Evolutionary conservation across 345 rosid species (phyloP).

Genomic region (Raphanus raphanistrum): DNA sequence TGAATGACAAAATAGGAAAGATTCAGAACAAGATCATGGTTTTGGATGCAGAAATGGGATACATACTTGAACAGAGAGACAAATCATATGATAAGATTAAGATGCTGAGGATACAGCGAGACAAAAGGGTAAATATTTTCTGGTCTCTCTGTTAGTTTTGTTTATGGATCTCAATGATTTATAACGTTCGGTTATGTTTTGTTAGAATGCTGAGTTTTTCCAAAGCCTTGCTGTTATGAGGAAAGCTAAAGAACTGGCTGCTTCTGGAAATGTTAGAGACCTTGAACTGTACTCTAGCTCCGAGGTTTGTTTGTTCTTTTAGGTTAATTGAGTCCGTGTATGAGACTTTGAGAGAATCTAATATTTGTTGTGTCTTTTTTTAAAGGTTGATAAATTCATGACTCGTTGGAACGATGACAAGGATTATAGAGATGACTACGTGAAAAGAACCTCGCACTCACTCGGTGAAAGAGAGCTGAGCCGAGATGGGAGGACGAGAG

Average conservation of each 20-base stretch:
- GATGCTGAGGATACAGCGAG: conserved; percentile 62
- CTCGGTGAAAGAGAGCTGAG: conserved; percentile 65
- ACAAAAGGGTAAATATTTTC: conserved; percentile 52
- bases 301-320: conserved; percentile 53
- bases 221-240: conserved; percentile 45
- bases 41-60: conserved; percentile 51
- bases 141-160: not conserved
- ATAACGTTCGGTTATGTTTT: not conserved
- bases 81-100: conserved; percentile 50
- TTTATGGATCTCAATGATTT: not conserved
- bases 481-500: conserved; percentile 76
- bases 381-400: conserved; percentile 73
- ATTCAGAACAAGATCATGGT: conserved; percentile 46
- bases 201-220: conserved; percentile 56
- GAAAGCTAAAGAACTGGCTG: conserved; percentile 61
- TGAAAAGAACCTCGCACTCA: conserved; percentile 61
- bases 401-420: conserved; percentile 62
- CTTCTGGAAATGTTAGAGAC: conserved; percentile 50
- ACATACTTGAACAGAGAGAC: conserved; percentile 54
- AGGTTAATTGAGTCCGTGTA: not conserved
- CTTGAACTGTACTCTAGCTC: conserved; percentile 52
- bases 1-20: conserved; percentile 48
- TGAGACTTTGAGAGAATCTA: conserved; percentile 29
- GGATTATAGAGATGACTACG: conserved; percentile 80
- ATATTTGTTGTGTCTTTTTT: conserved; percentile 9